Evolutionary conservation across 129 eudicot genomes (phyloP).

Genomic region (Helianthus annuus): HanXRQr2.0-SUNRISE NC_035443.2:1172741-1173240

Average conservation of each 20-base stretch:
- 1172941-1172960: slow-evolving; percentile 42
- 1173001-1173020: slow-evolving; percentile 33
- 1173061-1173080: slow-evolving; percentile 21
- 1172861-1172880: slow-evolving; percentile 15
- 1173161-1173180: slow-evolving; percentile 39
- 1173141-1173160: slow-evolving; percentile 38
- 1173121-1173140: slow-evolving; percentile 36
- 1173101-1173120: slow-evolving; percentile 38
- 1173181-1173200: slow-evolving; percentile 56
- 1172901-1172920: slow-evolving; percentile 23
- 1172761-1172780: slow-evolving; percentile 4
- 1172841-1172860: slow-evolving; percentile 32
- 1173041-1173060: slow-evolving; percentile 26
- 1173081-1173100: slow-evolving; percentile 49
- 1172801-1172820: background rate
- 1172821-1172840: slow-evolving; percentile 13
- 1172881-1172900: slow-evolving; percentile 24
- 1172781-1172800: slow-evolving; percentile 20
- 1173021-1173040: slow-evolving; percentile 26
- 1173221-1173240: slow-evolving; percentile 57
- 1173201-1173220: slow-evolving; percentile 44
- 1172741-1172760: slow-evolving; percentile 20
- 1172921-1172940: slow-evolving; percentile 49
- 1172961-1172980: slow-evolving; percentile 41
- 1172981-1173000: slow-evolving; percentile 43